These are phyloP conservation scores for Nicotiana rustica DNA, from an alignment of 305 asterid genomes.

Conservation along the genomic window DNA sequence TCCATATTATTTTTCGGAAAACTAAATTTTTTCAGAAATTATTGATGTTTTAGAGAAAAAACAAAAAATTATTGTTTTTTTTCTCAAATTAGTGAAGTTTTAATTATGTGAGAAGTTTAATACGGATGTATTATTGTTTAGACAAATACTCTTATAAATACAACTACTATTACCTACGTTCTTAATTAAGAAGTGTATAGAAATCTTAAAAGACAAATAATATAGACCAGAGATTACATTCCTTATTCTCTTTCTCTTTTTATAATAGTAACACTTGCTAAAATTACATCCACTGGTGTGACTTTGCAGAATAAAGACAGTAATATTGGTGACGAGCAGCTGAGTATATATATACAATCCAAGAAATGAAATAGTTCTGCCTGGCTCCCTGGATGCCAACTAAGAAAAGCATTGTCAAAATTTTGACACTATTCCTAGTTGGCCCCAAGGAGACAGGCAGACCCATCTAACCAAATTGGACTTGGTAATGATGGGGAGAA, in stretches of 20 bases:
- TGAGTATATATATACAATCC: neutral
- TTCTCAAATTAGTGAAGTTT: neutral
- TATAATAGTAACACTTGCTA: neutral
- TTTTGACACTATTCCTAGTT: constrained; percentile 36
- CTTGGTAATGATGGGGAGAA: neutral
- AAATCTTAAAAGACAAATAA: neutral
- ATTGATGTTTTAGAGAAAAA: neutral
- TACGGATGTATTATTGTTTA: neutral
- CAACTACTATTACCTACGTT: neutral
- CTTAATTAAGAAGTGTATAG: neutral
- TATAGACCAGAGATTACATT: neutral
- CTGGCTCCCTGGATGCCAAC: constrained; percentile 44
- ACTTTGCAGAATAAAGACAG: neutral
- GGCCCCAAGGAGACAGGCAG: constrained; percentile 43
- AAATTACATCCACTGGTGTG: neutral
- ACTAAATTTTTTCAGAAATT: neutral
- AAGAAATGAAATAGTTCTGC: constrained; percentile 31
- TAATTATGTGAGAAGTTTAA: neutral
- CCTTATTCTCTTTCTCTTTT: neutral
- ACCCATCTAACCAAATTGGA: constrained; percentile 29
- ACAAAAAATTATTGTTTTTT: neutral
- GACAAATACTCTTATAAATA: neutral
- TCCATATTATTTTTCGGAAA: neutral
- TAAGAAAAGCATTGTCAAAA: constrained; percentile 34
- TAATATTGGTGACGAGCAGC: neutral